Evolutionary conservation across 2,329 filamentous ascomycete species (phyloP).

Genomic region (Fusarium robinianum): DNA sequence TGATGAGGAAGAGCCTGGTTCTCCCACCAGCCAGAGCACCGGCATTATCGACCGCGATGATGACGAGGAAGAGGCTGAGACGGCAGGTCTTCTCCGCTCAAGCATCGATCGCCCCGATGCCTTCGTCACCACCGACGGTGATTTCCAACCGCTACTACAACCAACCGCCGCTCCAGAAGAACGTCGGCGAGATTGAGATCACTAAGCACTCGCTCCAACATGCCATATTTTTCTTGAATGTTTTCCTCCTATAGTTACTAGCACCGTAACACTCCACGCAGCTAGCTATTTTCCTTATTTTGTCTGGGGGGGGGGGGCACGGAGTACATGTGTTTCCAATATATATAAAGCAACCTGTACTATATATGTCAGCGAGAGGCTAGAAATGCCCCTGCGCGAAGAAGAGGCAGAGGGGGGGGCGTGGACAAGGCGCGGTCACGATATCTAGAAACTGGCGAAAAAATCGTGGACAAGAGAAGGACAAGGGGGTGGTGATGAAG

Average conservation of each 20-base stretch:
- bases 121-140: conserved; percentile 47
- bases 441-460: too few species aligned
- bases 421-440: too few species aligned
- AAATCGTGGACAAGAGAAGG: too few species aligned
- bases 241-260: conserved; percentile 18
- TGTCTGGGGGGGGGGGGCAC: too few species aligned
- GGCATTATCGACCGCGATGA: conserved; percentile 49
- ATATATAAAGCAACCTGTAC: too few species aligned
- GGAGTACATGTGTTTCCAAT: too few species aligned
- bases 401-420: too few species aligned
- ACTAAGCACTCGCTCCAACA: conserved; percentile 21
- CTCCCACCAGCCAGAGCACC: conserved; percentile 44
- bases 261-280: too few species aligned
- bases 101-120: conserved; percentile 44
- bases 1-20: conserved; percentile 35
- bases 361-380: too few species aligned
- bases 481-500: too few species aligned
- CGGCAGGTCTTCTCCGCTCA: conserved; percentile 50
- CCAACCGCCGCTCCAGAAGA: conserved; percentile 21
- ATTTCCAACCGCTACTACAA: conserved; percentile 45
- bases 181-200: conserved; percentile 16
- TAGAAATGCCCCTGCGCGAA: too few species aligned
- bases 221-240: conserved; percentile 21
- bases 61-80: conserved; percentile 51
- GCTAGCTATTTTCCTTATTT: background rate